A percentile compares a stretch with the other conserved stretches of the same genome.
Conservation (phyloP, 768 basidiomycete genomes). For the Strobilomyces confusus region DNA sequence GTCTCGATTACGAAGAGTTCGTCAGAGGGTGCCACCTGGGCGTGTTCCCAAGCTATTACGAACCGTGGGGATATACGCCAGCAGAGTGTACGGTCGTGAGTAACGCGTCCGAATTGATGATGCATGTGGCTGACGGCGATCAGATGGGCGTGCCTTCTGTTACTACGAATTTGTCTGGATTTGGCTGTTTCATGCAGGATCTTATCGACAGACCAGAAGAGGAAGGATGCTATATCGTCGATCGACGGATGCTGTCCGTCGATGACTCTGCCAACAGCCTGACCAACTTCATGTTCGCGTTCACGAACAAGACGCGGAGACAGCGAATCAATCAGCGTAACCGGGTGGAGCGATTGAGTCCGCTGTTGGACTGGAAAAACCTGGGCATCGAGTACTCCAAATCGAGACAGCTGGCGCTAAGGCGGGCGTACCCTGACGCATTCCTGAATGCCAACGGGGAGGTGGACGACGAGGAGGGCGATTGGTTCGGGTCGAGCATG, state of each 20-base stretch:
- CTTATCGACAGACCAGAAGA: slow-evolving; percentile 92
- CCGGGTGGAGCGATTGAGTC: slow-evolving; percentile 90
- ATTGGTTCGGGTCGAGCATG: slow-evolving; percentile 47
- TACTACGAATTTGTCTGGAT: slow-evolving; percentile 96
- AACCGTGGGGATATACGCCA: slow-evolving; percentile 95
- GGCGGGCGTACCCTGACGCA: slow-evolving; percentile 93
- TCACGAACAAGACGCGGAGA: slow-evolving; percentile 80
- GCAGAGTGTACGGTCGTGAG: slow-evolving; percentile 97
- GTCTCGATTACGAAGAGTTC: slow-evolving; percentile 98
- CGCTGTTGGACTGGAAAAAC: slow-evolving; percentile 97
- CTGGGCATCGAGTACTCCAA: slow-evolving; percentile 97
- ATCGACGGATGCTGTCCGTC: slow-evolving; percentile 82
- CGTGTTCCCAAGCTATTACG: slow-evolving; percentile 97
- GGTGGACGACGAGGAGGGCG: slow-evolving; percentile 41
- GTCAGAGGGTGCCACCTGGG: slow-evolving; percentile 97
- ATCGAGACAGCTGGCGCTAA: slow-evolving; percentile 84
- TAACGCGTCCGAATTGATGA: slow-evolving; percentile 10
- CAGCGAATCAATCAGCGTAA: slow-evolving; percentile 99
- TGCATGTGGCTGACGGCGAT: slow-evolving; percentile 8
- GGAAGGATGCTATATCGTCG: slow-evolving; percentile 96
- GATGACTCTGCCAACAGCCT: slow-evolving; percentile 91
- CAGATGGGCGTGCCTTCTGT: slow-evolving; percentile 98
- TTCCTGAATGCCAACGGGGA: slow-evolving; percentile 64
- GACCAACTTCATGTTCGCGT: slow-evolving; percentile 67
- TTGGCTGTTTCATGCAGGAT: slow-evolving; percentile 98